Evolutionary conservation across 2,329 filamentous ascomycete genomes (phyloP).

Genomic region (Diaporthe citriasiana): DNA sequence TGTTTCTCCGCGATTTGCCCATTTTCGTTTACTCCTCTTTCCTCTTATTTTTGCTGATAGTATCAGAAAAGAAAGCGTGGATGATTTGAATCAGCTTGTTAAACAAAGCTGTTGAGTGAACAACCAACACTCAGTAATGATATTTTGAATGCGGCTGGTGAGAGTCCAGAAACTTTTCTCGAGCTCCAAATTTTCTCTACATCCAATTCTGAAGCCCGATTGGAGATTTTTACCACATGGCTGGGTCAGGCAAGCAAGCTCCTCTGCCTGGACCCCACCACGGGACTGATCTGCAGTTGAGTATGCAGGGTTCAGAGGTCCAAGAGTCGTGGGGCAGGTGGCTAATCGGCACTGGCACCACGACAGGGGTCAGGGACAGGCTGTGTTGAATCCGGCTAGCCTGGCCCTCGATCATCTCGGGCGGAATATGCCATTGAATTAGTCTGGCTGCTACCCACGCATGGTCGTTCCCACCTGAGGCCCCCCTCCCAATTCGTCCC

Average conservation of each 20-base stretch:
- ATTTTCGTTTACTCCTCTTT: slow-evolving; percentile 54
- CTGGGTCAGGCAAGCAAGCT: slow-evolving; percentile 20
- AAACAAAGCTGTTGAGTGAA: neutral
- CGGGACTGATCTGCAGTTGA: slow-evolving; percentile 27
- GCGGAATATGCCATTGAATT: slow-evolving; percentile 5
- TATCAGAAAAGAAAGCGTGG: neutral
- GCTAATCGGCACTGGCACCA: neutral
- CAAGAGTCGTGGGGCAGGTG: slow-evolving; percentile 17
- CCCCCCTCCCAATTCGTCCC: slow-evolving; percentile 7
- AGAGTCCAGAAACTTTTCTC: slow-evolving; percentile 32
- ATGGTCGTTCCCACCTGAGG: neutral
- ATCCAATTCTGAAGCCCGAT: slow-evolving; percentile 26
- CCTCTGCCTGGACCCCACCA: slow-evolving; percentile 17
- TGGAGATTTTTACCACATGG: slow-evolving; percentile 25
- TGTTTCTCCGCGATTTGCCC: slow-evolving; percentile 72
- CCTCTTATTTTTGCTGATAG: neutral
- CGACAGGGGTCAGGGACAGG: slow-evolving; percentile 32
- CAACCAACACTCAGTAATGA: neutral
- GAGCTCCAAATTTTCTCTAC: slow-evolving; percentile 18
- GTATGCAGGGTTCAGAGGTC: slow-evolving; percentile 28
- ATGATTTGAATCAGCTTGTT: neutral
- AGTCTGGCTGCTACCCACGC: slow-evolving; percentile 10
- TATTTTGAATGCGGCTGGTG: neutral
- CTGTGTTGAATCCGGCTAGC: slow-evolving; percentile 10
- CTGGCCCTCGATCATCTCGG: slow-evolving; percentile 20